These are phyloP conservation scores for Pseudogymnoascus verrucosus DNA, from an alignment of 2,329 filamentous ascomycete genomes.

Conservation along the genomic window DNA sequence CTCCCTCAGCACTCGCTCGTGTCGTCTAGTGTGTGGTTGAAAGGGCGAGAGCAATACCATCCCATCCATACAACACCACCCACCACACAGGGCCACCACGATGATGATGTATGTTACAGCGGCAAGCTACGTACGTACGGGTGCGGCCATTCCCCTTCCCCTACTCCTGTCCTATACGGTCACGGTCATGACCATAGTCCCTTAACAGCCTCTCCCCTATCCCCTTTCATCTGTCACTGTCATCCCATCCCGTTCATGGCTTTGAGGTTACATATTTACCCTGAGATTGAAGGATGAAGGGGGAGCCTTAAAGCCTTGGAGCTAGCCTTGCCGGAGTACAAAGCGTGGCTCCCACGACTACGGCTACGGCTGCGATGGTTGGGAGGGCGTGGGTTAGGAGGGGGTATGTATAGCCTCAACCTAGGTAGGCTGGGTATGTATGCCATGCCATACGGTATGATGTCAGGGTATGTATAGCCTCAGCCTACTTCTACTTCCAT, in stretches of 20 bases:
- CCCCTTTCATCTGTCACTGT: too few relatives aligned
- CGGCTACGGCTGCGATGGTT: neutral
- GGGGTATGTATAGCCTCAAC: neutral
- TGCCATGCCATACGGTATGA: neutral
- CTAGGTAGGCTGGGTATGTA: neutral
- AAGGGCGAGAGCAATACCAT: neutral
- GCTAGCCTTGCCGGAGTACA: neutral
- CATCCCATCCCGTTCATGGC: neutral
- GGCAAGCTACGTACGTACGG: neutral
- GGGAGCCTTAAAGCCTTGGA: neutral
- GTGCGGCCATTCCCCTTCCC: neutral
- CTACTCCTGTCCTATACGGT: neutral
- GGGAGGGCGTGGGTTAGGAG: neutral
- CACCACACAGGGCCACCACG: too few relatives aligned
- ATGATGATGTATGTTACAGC: too few relatives aligned
- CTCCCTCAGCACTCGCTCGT: neutral
- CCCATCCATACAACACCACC: too few relatives aligned
- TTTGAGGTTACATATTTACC: neutral
- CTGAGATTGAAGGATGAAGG: neutral
- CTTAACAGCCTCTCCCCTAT: neutral
- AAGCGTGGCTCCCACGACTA: neutral
- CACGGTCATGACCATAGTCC: neutral
- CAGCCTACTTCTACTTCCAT: too few relatives aligned
- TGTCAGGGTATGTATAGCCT: neutral
- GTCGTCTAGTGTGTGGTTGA: neutral